These are phyloP conservation scores for Golubevia pallescens DNA, from an alignment of 1,284 basidiomycete genomes.

Conservation along the genomic window DNA sequence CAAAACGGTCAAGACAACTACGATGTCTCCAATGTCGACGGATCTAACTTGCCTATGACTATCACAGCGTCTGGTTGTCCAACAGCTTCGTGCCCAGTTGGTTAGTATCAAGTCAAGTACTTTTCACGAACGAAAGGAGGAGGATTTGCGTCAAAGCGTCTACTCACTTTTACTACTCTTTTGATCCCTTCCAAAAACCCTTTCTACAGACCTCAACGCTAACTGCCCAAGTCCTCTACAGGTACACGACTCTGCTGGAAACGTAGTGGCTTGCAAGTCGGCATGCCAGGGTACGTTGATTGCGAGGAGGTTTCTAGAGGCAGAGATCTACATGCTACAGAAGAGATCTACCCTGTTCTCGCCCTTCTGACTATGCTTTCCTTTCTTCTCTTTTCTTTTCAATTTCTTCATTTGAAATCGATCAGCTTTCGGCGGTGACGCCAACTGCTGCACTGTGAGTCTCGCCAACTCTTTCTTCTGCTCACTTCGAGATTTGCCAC, in stretches of 20 bases:
- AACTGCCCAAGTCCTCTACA: conserved; percentile 15
- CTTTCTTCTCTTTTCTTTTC: not conserved
- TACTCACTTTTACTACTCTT: too few species aligned
- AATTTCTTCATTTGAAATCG: conserved; percentile 2
- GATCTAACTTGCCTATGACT: conserved; percentile 39
- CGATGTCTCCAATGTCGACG: conserved; percentile 50
- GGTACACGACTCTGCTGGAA: conserved; percentile 11
- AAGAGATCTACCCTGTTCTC: too few species aligned
- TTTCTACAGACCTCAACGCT: conserved; percentile 13
- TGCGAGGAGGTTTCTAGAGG: not conserved
- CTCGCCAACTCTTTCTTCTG: not conserved
- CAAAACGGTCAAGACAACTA: conserved; percentile 32
- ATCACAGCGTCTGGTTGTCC: conserved; percentile 24
- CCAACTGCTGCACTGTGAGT: conserved; percentile 19
- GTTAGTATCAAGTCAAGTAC: too few species aligned
- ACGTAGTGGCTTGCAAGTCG: conserved; percentile 11
- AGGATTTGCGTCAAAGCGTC: too few species aligned
- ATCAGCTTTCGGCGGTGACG: conserved; percentile 12
- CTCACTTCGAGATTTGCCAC: too few species aligned
- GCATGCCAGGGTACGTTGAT: conserved; percentile 11
- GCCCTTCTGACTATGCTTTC: too few species aligned
- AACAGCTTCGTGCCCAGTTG: conserved; percentile 16
- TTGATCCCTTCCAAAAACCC: too few species aligned
- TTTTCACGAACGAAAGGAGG: too few species aligned
- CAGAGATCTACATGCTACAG: too few species aligned